phyloP scores from a whole-genome alignment of 2,329 filamentous ascomycete species.

The Ophiostoma perfectum region DNA sequence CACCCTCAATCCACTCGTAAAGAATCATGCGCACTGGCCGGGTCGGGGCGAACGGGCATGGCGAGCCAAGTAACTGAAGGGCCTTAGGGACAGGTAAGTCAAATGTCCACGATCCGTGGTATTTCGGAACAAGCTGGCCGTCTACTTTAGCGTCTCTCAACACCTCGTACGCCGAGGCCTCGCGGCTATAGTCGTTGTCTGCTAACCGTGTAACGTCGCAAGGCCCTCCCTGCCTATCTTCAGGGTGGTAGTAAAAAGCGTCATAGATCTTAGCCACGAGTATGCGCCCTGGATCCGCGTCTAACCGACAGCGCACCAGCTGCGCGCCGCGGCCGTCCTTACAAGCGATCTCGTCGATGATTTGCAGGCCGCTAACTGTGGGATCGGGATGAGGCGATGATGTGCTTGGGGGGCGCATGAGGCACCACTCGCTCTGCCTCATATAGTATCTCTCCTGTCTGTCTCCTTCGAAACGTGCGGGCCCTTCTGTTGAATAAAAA shows the following conservation, averaged over 20 bases:
- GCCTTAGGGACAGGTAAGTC: background rate
- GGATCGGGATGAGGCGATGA: background rate
- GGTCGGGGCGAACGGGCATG: background rate
- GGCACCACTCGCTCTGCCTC: background rate
- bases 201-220: background rate
- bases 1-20: background rate
- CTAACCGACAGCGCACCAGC: background rate
- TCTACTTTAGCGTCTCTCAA: background rate
- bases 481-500: background rate
- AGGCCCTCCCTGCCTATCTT: background rate
- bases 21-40: background rate
- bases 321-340: background rate
- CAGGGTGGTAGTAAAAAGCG: background rate
- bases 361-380: background rate
- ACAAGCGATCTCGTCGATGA: background rate
- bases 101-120: constrained; percentile 1
- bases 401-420: background rate
- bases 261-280: background rate
- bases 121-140: background rate
- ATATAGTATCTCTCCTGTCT: background rate
- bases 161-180: background rate
- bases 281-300: background rate
- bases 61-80: background rate
- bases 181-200: background rate
- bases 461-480: background rate